Evolutionary conservation across 768 basidiomycete genomes (phyloP), one percentile per base, ranked within the genome.

Genomic region (Tephrocybe sp.): DNA sequence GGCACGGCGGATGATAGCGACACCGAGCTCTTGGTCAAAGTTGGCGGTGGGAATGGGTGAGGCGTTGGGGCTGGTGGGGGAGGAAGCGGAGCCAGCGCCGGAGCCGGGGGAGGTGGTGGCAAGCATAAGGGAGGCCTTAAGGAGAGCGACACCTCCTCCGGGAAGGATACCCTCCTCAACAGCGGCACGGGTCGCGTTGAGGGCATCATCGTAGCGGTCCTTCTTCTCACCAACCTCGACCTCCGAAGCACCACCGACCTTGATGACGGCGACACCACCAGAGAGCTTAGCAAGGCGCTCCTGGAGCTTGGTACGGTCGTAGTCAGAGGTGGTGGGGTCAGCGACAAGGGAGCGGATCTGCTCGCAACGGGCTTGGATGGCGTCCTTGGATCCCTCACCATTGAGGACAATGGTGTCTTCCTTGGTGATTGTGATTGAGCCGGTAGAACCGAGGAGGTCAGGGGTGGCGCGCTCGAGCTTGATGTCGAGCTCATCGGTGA

Each of bases 211-310:
- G 63, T 97, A 97, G 30, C 94, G 80, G 67, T 98, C 95, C 83
- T 98, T 97, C 91, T 97, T 98, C 81, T 98, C 95, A 6, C 94
- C 80, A 52, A 98, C 95, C 72, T 97, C 95, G 44, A 97, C 95
- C 69, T 98, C 95, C 45, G 80, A 83, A 19, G 86, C 74, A 15
- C 95, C 95, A 48, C 95, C 95, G 54, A 97, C 95, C 72, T 92
- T 94, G 80, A 97, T 97, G 70, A 98, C 94, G 13, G 95, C 95
- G 40, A 98, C 95, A 70, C 95, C 94, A 38, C 95, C 95, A 37
- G 82, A 83, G 45, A 98, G 78, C 79, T 99, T 98, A 55, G 95
- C 95, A 38, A 99, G 80, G 56, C 95, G 89, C 67, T 98, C 95
- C 68, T 97, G 94, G 43, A 99, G 80, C 74, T 97, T 97, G 57